Conservation (phyloP, 192 early-diverging fungal species). For the Coemansia sp. region DNA sequence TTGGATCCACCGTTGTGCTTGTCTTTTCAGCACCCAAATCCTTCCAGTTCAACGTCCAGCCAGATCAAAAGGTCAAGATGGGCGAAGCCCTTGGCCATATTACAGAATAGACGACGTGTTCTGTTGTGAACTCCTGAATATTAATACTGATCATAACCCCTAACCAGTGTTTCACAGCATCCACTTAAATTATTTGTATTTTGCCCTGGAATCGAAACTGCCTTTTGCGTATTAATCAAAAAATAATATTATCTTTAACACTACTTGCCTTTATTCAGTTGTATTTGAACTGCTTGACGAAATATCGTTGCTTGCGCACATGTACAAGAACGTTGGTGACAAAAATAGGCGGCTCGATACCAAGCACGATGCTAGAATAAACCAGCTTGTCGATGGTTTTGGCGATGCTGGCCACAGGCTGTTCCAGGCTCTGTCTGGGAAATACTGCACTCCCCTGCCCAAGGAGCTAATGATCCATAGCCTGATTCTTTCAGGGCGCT, state of each 20-base stretch:
- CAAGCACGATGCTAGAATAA: not conserved
- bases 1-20: conserved; percentile 94
- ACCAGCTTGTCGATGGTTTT: conserved; percentile 29
- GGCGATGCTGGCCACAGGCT: conserved; percentile 41
- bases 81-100: conserved; percentile 74
- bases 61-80: conserved; percentile 76
- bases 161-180: not conserved
- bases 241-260: not conserved
- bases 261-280: not conserved
- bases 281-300: not conserved
- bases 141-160: not conserved
- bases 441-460: conserved; percentile 3
- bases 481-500: conserved; percentile 42
- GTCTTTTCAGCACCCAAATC: conserved; percentile 92
- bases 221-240: not conserved
- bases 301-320: not conserved
- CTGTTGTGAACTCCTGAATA: not conserved
- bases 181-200: not conserved
- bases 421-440: conserved; percentile 30
- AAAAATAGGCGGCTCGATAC: not conserved
- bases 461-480: conserved; percentile 16
- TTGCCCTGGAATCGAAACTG: not conserved
- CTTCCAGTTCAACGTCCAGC: conserved; percentile 74
- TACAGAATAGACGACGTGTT: not conserved
- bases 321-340: not conserved